Conservation (phyloP, 495 filamentous ascomycete species). For the Lasiosphaeria ovina region DNA sequence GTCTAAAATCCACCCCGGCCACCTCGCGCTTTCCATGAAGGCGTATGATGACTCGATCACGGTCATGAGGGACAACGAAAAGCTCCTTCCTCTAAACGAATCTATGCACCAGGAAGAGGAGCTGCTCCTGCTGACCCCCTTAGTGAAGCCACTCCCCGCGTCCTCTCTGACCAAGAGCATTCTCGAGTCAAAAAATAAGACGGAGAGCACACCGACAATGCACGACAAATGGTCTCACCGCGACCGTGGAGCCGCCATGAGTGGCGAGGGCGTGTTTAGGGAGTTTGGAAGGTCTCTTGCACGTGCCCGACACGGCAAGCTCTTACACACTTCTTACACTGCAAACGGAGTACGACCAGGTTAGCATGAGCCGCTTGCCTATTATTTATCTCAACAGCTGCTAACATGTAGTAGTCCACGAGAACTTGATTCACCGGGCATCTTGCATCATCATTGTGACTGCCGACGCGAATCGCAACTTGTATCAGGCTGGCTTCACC, state of each 20-base stretch:
- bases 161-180: slow-evolving; percentile 64
- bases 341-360: slow-evolving; percentile 79
- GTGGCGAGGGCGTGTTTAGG: slow-evolving; percentile 82
- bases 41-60: slow-evolving; percentile 87
- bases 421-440: slow-evolving; percentile 83
- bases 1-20: slow-evolving; percentile 73
- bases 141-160: slow-evolving; percentile 82
- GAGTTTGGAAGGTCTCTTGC: slow-evolving; percentile 80
- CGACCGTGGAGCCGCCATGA: slow-evolving; percentile 73
- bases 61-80: slow-evolving; percentile 78
- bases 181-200: slow-evolving; percentile 46
- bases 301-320: slow-evolving; percentile 73
- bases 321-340: slow-evolving; percentile 88
- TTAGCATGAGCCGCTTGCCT: slow-evolving; percentile 17
- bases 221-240: slow-evolving; percentile 54
- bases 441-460: slow-evolving; percentile 83
- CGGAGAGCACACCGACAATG: slow-evolving; percentile 40
- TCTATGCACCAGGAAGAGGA: slow-evolving; percentile 79
- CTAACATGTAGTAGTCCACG: slow-evolving; percentile 57
- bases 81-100: slow-evolving; percentile 72
- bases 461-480: slow-evolving; percentile 84
- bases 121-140: slow-evolving; percentile 74
- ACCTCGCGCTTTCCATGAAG: slow-evolving; percentile 72
- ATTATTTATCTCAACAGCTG: not conserved
- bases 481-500: slow-evolving; percentile 87